These are phyloP conservation scores for Magnaporthales sp. DNA, from an alignment of 2,329 filamentous ascomycete genomes.

Conservation along the genomic window DNA sequence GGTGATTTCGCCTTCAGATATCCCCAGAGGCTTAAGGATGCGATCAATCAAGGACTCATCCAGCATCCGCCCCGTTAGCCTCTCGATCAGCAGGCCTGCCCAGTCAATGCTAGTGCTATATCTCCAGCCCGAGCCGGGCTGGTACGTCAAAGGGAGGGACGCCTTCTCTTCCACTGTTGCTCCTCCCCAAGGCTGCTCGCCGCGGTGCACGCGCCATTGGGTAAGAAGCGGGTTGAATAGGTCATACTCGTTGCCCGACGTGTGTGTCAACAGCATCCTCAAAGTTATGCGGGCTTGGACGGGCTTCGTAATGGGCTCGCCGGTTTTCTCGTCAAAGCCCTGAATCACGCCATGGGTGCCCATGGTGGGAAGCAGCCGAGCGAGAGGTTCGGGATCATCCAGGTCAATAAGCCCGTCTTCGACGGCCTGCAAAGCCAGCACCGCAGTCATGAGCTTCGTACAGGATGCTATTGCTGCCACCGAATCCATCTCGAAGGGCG, in stretches of 20 bases:
- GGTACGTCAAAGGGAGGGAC: conserved; percentile 32
- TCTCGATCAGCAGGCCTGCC: conserved; percentile 18
- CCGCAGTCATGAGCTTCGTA: neutral
- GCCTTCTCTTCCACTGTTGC: conserved; percentile 27
- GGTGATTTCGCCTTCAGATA: conserved; percentile 11
- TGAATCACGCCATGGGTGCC: neutral
- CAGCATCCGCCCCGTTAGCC: conserved; percentile 12
- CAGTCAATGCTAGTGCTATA: conserved; percentile 41
- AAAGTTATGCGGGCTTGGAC: conserved; percentile 34
- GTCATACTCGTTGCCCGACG: conserved; percentile 47
- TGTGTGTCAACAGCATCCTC: conserved; percentile 48
- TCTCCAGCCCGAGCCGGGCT: conserved; percentile 37
- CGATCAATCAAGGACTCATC: conserved; percentile 34
- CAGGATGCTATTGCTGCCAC: neutral
- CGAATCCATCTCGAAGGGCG: neutral
- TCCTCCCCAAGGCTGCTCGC: conserved; percentile 13
- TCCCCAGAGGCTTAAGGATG: conserved; percentile 33
- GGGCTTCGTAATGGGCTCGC: conserved; percentile 31
- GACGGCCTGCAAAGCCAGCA: neutral
- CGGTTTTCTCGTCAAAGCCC: neutral
- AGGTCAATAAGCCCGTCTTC: neutral
- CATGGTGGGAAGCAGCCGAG: neutral
- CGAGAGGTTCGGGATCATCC: neutral
- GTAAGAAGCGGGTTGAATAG: conserved; percentile 42
- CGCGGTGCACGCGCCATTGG: conserved; percentile 37